phyloP scores from a whole-genome alignment of 257 asterid species.

The Solanum lycopersicoides region DNA sequence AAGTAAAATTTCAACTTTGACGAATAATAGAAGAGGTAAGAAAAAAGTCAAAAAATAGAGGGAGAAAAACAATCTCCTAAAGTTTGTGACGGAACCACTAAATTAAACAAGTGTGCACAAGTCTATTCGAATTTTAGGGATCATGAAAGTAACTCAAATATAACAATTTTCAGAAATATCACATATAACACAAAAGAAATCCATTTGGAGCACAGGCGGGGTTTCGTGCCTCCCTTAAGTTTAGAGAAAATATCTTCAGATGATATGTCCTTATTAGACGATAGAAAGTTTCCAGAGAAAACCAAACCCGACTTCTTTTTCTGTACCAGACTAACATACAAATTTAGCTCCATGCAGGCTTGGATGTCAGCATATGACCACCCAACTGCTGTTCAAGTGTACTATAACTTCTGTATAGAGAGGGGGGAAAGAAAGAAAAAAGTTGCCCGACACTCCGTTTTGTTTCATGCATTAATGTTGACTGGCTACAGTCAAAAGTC shows the following conservation, averaged over 20 bases:
- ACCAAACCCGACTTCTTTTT: not conserved
- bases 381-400: not conserved
- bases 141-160: not conserved
- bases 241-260: not conserved
- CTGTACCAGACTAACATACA: not conserved
- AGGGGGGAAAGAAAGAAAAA: not conserved
- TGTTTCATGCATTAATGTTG: not conserved
- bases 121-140: not conserved
- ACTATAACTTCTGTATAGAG: not conserved
- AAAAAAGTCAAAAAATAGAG: not conserved
- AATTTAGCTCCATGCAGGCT: not conserved
- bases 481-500: not conserved
- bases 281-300: not conserved
- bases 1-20: not conserved
- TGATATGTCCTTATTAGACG: not conserved
- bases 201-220: not conserved
- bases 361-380: not conserved
- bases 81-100: not conserved
- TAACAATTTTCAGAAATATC: not conserved
- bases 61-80: not conserved
- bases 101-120: not conserved
- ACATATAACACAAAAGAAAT: not conserved
- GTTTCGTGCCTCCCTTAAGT: not conserved
- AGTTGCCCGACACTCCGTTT: not conserved
- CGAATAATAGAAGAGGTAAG: not conserved